A percentile compares a stretch with the other conserved stretches of the same genome.
Conservation (phyloP, 495 filamentous ascomycete species). For the Ascobolus immersus region DNA sequence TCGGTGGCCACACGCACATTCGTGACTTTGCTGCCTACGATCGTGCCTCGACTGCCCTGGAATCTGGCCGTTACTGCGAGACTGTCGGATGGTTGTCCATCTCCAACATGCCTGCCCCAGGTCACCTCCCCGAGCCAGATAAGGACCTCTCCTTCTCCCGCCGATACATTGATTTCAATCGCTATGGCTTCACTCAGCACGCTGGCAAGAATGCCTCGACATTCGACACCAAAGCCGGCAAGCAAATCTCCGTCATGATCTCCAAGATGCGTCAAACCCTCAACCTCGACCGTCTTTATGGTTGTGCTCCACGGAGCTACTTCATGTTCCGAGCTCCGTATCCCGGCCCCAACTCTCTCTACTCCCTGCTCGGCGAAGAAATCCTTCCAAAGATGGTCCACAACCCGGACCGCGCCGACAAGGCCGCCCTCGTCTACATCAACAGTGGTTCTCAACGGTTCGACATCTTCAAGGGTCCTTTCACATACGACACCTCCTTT, state of each 20-base stretch:
- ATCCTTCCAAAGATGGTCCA: slow-evolving; percentile 40
- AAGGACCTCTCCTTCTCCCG: slow-evolving; percentile 41
- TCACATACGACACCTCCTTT: slow-evolving; percentile 63
- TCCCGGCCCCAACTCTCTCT: slow-evolving; percentile 42
- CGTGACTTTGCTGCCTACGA: slow-evolving; percentile 68
- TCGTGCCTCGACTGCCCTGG: slow-evolving; percentile 50
- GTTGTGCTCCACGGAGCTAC: slow-evolving; percentile 57
- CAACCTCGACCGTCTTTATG: slow-evolving; percentile 44
- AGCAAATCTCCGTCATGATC: slow-evolving; percentile 48
- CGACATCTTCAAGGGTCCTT: slow-evolving; percentile 77
- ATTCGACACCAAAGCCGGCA: slow-evolving; percentile 58
- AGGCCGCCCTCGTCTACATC: slow-evolving; percentile 41
- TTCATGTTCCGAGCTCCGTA: slow-evolving; percentile 61
- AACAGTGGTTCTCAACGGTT: slow-evolving; percentile 87
- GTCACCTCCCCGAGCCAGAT: slow-evolving; percentile 31
- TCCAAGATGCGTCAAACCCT: slow-evolving; percentile 39
- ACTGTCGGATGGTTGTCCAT: slow-evolving; percentile 93
- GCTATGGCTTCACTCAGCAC: slow-evolving; percentile 63
- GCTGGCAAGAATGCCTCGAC: too few relatives aligned
- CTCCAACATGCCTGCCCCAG: slow-evolving; percentile 5
- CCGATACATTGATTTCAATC: slow-evolving; percentile 85
- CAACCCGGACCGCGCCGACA: slow-evolving; percentile 23
- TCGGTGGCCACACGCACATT: slow-evolving; percentile 79
- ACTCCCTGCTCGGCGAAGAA: slow-evolving; percentile 48
- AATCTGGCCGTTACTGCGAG: slow-evolving; percentile 89